Percentiles rank a stretch among this genome's conserved stretches.
These are phyloP conservation scores for Mucor lusitanicus DNA, from an alignment of 371 early-diverging fungal species.

Conservation along the genomic window DNA sequence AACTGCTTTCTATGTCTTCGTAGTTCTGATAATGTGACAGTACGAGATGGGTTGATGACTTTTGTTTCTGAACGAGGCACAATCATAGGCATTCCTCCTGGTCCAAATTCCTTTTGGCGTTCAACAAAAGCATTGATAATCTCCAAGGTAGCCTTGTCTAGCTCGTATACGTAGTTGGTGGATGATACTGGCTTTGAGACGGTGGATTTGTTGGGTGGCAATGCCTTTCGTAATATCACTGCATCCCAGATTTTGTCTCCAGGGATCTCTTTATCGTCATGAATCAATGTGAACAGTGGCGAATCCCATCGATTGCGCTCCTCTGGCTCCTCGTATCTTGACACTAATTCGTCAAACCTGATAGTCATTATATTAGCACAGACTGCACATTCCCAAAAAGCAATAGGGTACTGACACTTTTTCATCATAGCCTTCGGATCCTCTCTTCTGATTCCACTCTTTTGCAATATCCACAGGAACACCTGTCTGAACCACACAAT, in stretches of 20 bases:
- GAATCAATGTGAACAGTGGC: conserved; percentile 86
- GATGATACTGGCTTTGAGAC: conserved; percentile 85
- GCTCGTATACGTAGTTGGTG: conserved; percentile 88
- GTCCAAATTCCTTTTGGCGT: conserved; percentile 71
- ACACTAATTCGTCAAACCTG: conserved; percentile 83
- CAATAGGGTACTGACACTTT: conserved; percentile 32
- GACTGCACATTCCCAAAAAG: too few species aligned
- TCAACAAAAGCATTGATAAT: conserved; percentile 80
- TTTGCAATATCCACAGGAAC: conserved; percentile 64
- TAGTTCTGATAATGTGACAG: conserved; percentile 80
- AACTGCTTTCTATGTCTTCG: conserved; percentile 84
- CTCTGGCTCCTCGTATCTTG: conserved; percentile 95
- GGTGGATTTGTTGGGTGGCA: conserved; percentile 85
- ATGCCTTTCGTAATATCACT: conserved; percentile 72
- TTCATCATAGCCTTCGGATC: conserved; percentile 54
- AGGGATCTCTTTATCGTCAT: conserved; percentile 66
- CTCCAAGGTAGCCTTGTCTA: conserved; percentile 82
- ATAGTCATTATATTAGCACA: background rate
- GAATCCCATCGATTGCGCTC: conserved; percentile 92
- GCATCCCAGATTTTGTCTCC: conserved; percentile 77
- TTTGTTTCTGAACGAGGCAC: conserved; percentile 61
- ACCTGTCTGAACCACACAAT: conserved; percentile 85
- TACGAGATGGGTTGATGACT: conserved; percentile 73
- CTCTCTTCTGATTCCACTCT: conserved; percentile 63
- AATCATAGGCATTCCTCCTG: conserved; percentile 61